Percentiles rank a stretch among this genome's conserved stretches.
Conservation (phyloP, 257 asterid genomes). For the Pogostemon cablin region DNA sequence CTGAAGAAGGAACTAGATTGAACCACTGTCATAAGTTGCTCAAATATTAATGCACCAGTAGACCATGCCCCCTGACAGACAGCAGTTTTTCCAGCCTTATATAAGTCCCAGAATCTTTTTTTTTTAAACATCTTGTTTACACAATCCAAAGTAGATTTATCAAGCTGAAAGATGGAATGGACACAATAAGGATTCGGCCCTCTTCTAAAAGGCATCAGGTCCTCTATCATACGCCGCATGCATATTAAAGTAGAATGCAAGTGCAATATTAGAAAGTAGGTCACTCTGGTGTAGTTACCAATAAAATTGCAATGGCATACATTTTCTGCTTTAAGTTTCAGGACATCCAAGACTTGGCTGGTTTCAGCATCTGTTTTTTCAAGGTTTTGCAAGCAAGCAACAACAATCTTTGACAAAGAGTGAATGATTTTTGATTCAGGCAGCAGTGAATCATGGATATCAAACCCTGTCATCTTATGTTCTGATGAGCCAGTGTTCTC, state of each 20-base stretch:
- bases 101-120: slow-evolving; percentile 61
- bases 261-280: slow-evolving; percentile 57
- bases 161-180: slow-evolving; percentile 49
- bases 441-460: slow-evolving; percentile 24
- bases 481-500: slow-evolving; percentile 36
- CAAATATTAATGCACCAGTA: slow-evolving; percentile 69
- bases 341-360: slow-evolving; percentile 39
- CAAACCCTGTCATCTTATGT: slow-evolving; percentile 35
- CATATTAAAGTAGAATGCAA: slow-evolving; percentile 36
- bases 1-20: slow-evolving; percentile 50
- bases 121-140: slow-evolving; percentile 50
- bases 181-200: slow-evolving; percentile 26
- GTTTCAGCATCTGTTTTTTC: slow-evolving; percentile 44
- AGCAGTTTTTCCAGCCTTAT: slow-evolving; percentile 76
- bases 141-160: slow-evolving; percentile 46
- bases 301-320: slow-evolving; percentile 42
- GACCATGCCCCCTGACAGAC: slow-evolving; percentile 86
- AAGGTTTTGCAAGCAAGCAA: slow-evolving; percentile 55
- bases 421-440: slow-evolving; percentile 46
- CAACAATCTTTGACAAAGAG: slow-evolving; percentile 49
- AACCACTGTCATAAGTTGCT: slow-evolving; percentile 51
- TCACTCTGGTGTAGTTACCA: slow-evolving; percentile 42
- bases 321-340: slow-evolving; percentile 58
- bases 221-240: slow-evolving; percentile 37
- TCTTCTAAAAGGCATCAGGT: slow-evolving; percentile 32